Conservation (phyloP, 2,329 filamentous ascomycete genomes). For the Bipolaris zeicola region DNA sequence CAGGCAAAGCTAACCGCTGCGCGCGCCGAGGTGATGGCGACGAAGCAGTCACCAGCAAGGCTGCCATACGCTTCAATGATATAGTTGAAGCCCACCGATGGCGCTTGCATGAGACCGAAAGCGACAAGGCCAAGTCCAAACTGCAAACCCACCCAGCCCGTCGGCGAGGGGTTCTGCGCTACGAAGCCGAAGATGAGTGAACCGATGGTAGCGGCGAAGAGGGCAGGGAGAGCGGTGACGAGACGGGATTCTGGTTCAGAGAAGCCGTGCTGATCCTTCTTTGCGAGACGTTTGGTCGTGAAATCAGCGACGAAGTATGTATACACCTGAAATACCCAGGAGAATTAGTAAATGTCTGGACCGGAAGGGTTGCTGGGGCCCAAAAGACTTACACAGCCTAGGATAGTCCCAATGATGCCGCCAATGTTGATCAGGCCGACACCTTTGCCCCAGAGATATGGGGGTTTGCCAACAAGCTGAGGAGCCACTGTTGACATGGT, state of each 20-base stretch:
- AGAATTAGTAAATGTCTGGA: not conserved
- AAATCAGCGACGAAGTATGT: constrained; percentile 49
- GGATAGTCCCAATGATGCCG: constrained; percentile 44
- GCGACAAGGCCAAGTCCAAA: constrained; percentile 49
- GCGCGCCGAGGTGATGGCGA: constrained; percentile 57
- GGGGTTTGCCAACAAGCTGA: constrained; percentile 46
- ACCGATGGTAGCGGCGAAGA: constrained; percentile 48
- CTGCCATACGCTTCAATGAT: constrained; percentile 58
- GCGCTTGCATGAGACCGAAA: constrained; percentile 51
- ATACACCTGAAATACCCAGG: constrained; percentile 20
- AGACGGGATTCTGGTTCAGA: constrained; percentile 51
- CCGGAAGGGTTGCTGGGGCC: too few relatives aligned
- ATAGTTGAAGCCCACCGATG: constrained; percentile 53
- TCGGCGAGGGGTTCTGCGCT: constrained; percentile 44
- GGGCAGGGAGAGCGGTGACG: constrained; percentile 46
- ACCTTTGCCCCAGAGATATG: constrained; percentile 50
- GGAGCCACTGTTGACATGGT: constrained; percentile 48
- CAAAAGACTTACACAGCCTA: constrained; percentile 37
- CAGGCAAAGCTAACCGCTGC: constrained; percentile 60
- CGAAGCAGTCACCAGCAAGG: constrained; percentile 59
- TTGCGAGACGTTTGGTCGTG: constrained; percentile 45
- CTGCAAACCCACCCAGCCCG: constrained; percentile 49
- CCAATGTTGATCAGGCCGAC: constrained; percentile 50
- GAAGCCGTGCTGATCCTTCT: constrained; percentile 44
- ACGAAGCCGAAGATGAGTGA: constrained; percentile 50